Evolutionary conservation across 1,284 basidiomycete genomes (phyloP), one percentile per base, ranked within the genome.

Genomic region (Abortiporus biennis): DNA sequence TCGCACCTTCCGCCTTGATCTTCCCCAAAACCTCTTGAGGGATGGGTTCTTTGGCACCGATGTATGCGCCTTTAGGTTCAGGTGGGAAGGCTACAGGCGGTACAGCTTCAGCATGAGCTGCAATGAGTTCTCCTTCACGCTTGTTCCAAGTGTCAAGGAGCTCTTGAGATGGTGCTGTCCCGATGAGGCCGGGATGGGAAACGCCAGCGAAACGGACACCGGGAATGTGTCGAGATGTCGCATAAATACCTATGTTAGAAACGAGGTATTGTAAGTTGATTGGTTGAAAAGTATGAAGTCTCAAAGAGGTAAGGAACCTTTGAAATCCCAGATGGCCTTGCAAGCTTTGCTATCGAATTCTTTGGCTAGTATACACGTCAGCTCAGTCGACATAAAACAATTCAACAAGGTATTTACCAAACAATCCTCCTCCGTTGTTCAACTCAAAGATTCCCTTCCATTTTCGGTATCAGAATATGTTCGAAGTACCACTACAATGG

Each of bases 311-410:
- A n/a, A 17, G 30, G 9, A 44, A 71, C 79, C 79, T 51, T 85
- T 68, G 49, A 88, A 74, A 58, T 88, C 85, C 85, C 85, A 89
- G 45, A 89, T 85, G 3, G 85, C 83, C 55, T 90, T 90, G 42
- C 76, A 74, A 0, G 85, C 83, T 53, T 66, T 75, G 52, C 78
- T 80, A 36, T 83, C 65, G 59, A 85, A 86, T 57, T 86, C 81
- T 5, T 66, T 69, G 3, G 83, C 79, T 80, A 34, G 9, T 22
- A 24, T 34, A 37, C 17, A 23, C 24, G 36, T 36, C 1, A 39
- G 31, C 21, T 21, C 21, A 27, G n/a, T n/a, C n/a, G 13, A 33
- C n/a, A 20, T 36, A 5, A 21, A 23, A 15, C 21, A 21, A 6
- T 6, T 22, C 20, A n/a, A 9, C 17, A 21, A 34, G 15, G 4